A percentile compares a stretch with the other conserved stretches of the same genome.
These are phyloP conservation scores for Debaryomyces maramus DNA, from an alignment of 805 yeast genomes.

Conservation along the genomic window DNA sequence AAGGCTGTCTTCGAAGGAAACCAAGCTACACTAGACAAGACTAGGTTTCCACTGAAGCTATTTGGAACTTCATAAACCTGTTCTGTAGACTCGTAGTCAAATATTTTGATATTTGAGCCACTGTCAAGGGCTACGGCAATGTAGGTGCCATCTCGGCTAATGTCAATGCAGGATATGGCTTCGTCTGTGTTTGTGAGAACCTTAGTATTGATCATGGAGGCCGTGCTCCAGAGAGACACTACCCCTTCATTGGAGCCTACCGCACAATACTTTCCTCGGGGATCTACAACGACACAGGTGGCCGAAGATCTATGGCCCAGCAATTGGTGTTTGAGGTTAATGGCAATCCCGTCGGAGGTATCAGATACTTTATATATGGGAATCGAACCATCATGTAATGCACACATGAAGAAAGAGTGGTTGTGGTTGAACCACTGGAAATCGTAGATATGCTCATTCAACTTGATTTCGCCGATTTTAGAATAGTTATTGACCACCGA, in stretches of 20 bases:
- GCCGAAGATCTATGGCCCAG: conserved; percentile 52
- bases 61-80: conserved; percentile 33
- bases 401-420: conserved; percentile 33
- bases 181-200: conserved; percentile 45
- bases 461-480: conserved; percentile 20
- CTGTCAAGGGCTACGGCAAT: conserved; percentile 47
- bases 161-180: conserved; percentile 39
- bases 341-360: neutral
- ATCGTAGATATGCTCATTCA: conserved; percentile 36
- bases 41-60: conserved; percentile 27
- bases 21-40: conserved; percentile 32
- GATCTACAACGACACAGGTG: conserved; percentile 49
- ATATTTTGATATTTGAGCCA: conserved; percentile 41
- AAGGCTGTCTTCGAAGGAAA: conserved; percentile 33
- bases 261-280: conserved; percentile 49
- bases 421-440: conserved; percentile 48
- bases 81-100: conserved; percentile 27
- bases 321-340: conserved; percentile 19
- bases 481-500: conserved; percentile 31
- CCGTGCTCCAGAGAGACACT: conserved; percentile 49
- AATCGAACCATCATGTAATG: conserved; percentile 49
- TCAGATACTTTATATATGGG: conserved; percentile 19
- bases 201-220: conserved; percentile 33
- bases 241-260: conserved; percentile 61
- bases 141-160: conserved; percentile 47